These are phyloP conservation scores for Termitomyces titanicus DNA, from an alignment of 768 basidiomycete species.

Conservation along the genomic window DNA sequence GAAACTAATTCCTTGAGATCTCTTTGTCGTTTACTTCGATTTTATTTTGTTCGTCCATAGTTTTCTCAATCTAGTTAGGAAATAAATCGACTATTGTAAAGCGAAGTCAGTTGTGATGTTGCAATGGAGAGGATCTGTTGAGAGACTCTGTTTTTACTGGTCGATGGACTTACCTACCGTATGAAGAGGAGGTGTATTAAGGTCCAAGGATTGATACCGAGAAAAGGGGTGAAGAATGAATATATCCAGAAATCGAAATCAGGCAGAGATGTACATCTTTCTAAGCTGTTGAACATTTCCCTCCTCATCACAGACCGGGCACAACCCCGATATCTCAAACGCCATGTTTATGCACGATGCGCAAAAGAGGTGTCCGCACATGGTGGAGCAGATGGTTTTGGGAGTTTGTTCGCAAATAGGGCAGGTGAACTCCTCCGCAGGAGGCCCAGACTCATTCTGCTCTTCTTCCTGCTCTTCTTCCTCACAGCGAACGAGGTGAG, in stretches of 20 bases:
- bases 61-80: too few relatives aligned
- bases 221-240: too few relatives aligned
- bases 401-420: slow-evolving; percentile 5
- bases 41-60: too few relatives aligned
- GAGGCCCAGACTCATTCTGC: slow-evolving; percentile 1
- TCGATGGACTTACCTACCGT: too few relatives aligned
- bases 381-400: slow-evolving; percentile 3
- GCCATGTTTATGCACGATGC: slow-evolving; percentile 9
- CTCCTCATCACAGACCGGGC: slow-evolving; percentile 11
- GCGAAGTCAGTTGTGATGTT: too few relatives aligned
- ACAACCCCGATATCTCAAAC: slow-evolving; percentile 5
- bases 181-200: too few relatives aligned
- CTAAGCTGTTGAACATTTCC: slow-evolving; percentile 7
- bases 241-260: background rate
- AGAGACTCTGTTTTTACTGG: too few relatives aligned
- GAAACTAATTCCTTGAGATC: too few relatives aligned
- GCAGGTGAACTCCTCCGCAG: slow-evolving; percentile 5
- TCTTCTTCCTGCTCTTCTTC: slow-evolving; percentile 4
- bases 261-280: slow-evolving; percentile 12
- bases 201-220: too few relatives aligned
- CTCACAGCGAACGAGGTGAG: background rate
- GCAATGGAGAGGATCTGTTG: too few relatives aligned
- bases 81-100: too few relatives aligned
- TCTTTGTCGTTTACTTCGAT: too few relatives aligned
- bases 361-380: slow-evolving; percentile 13